Base-by-base conservation (phyloP, 352 stramenopile genomes). In the Phytophthora constricta region DNA sequence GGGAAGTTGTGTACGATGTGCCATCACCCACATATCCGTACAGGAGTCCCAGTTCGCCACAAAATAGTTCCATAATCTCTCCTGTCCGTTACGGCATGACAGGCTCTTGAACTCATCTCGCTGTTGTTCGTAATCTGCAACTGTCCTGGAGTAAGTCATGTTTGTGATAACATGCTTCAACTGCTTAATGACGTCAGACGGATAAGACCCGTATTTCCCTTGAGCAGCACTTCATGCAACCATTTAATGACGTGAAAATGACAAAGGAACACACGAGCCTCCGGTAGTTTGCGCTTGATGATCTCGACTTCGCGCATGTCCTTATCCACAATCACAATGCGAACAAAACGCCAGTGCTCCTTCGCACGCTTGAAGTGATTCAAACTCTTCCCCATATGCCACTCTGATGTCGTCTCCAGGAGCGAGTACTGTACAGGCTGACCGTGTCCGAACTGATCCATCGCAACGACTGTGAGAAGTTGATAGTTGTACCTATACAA, bases 211-310 rank as follows among this genome's bases (percentile, higher is more conserved):
- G 17, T 41, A 62, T 28, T 39, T 1, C 19, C 33, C 5, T 46
- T 62, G 0, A 34, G 45, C n/a, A 68, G 53, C 0, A 4, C 41
- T 20, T 68, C 27, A 10, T 68, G 50, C 19, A 62, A n/a, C 51
- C 43, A 62, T 25, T 68, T 68, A 7, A 68, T 58, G 1, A 58
- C 52, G 13, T 55, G 52, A 25, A 68, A 58, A n/a, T 62, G 61
- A 45, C 61, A 58, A 3, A 46, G 11, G 5, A 65, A 22, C 0
- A 47, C 33, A 7, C 50, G n/a, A 2, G 25, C 45, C 27, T 58
- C 45, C 3, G 23, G 51, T 3, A 68, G 31, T 19, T 26, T 68
- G 56, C 31, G 37, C n/a, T 13, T 0, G 1, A 67, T 51, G 1
- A 67, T 13, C 2, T 58, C 42, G 0, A 53, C 43, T 3, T 58